These are phyloP conservation scores for Cenchrus americanus DNA, from an alignment of 176 grass and related monocot genomes.

Conservation along the genomic window DNA sequence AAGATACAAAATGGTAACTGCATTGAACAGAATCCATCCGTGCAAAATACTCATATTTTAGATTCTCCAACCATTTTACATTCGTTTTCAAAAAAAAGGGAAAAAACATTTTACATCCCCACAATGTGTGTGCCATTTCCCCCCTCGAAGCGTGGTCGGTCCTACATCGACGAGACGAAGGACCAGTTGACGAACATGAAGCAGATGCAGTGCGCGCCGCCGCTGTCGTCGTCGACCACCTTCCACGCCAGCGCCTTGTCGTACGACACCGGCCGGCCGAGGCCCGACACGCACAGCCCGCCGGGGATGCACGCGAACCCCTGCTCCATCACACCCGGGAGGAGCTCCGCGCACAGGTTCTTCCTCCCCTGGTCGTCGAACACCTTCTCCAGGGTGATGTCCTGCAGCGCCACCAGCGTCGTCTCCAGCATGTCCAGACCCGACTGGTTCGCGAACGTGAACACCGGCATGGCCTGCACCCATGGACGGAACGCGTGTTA, in stretches of 20 bases:
- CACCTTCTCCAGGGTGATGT: conserved; percentile 68
- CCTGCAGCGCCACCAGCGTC: conserved; percentile 69
- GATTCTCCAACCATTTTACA: neutral
- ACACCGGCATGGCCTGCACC: conserved; percentile 64
- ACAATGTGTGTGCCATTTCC: neutral
- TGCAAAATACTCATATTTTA: neutral
- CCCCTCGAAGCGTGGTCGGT: too few relatives aligned
- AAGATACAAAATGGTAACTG: neutral
- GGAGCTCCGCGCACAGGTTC: conserved; percentile 73
- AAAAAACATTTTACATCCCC: conserved; percentile 6
- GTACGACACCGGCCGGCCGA: conserved; percentile 76
- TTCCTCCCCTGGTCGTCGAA: conserved; percentile 72
- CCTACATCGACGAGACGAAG: conserved; percentile 47
- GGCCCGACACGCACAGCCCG: conserved; percentile 71
- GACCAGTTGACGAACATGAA: conserved; percentile 93
- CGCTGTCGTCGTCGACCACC: conserved; percentile 63
- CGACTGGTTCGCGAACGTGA: conserved; percentile 85
- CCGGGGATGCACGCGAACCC: conserved; percentile 70
- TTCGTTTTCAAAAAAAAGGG: neutral
- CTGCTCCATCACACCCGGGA: conserved; percentile 71
- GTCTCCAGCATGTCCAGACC: conserved; percentile 98
- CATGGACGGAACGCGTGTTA: neutral
- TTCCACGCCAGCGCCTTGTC: conserved; percentile 81
- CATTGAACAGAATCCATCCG: neutral
- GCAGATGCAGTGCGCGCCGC: conserved; percentile 65